Percentiles rank a stretch among this genome's conserved stretches.
phyloP scores from a whole-genome alignment of 2,329 filamentous ascomycete genomes.

The Stachybotrys elegans region DNA sequence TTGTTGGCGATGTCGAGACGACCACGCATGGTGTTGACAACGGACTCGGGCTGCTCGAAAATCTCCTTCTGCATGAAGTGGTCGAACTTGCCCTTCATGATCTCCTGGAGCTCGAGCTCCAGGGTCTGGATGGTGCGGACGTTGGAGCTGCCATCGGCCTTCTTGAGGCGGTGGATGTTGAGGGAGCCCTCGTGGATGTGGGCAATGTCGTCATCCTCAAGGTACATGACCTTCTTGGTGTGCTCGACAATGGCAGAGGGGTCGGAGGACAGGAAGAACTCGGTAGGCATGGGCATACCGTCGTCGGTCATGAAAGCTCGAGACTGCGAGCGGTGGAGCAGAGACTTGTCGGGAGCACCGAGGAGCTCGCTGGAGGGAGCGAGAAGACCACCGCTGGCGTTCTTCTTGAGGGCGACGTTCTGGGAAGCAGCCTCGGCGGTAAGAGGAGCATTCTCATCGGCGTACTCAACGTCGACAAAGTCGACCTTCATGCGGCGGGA shows the following conservation, averaged over 20 bases:
- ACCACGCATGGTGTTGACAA: conserved; percentile 99
- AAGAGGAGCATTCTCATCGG: conserved; percentile 76
- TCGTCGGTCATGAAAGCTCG: conserved; percentile 98
- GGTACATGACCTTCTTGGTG: conserved; percentile 99
- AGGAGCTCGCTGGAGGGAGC: conserved; percentile 60
- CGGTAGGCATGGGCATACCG: conserved; percentile 93
- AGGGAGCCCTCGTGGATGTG: conserved; percentile 98
- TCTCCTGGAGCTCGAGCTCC: conserved; percentile 98
- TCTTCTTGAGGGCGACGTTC: conserved; percentile 95
- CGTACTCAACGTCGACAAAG: conserved; percentile 98
- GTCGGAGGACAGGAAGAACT: conserved; percentile 99
- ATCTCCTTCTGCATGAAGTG: conserved; percentile 99
- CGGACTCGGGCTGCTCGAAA: conserved; percentile 98
- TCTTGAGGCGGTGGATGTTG: conserved; percentile 97
- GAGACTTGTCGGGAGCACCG: conserved; percentile 92
- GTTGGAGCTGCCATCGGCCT: conserved; percentile 94
- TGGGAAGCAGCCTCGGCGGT: conserved; percentile 93
- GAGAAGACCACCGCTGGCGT: conserved; percentile 60
- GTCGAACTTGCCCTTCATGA: conserved; percentile 99
- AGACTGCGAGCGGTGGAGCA: conserved; percentile 96
- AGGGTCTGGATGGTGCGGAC: conserved; percentile 97
- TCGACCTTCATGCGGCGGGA: conserved; percentile 99
- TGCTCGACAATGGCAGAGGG: conserved; percentile 98
- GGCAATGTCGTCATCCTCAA: conserved; percentile 98
- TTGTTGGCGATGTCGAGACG: conserved; percentile 92